Evolutionary conservation across 2,329 filamentous ascomycete species (phyloP).

Genomic region (Zelopaecilomyces penicillatus): DNA sequence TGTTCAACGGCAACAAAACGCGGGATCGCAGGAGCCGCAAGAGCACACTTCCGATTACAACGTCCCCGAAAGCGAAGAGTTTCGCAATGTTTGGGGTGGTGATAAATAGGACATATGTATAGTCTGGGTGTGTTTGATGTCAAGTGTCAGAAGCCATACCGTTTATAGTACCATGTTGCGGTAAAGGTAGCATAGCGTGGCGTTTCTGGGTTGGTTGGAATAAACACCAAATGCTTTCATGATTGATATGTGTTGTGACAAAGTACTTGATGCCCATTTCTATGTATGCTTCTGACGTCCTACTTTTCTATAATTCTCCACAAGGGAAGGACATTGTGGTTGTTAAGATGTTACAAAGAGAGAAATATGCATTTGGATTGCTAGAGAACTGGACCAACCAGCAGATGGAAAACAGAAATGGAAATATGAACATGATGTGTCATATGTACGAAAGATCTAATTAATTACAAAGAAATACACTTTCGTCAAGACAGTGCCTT

Average conservation of each 20-base stretch:
- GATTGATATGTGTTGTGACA: neutral
- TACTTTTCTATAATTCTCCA: no score
- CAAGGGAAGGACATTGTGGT: no score
- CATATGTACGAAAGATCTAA: no score
- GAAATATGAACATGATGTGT: no score
- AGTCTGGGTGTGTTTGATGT: neutral
- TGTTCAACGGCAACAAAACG: constrained; percentile 1
- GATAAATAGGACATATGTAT: neutral
- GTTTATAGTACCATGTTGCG: no score
- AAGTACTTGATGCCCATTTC: no score
- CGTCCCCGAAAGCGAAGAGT: constrained; percentile 33
- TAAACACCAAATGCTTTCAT: neutral
- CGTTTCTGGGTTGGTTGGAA: constrained; percentile 13
- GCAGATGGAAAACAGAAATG: no score
- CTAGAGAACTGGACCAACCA: no score
- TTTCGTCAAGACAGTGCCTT: constrained; percentile 4
- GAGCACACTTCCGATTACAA: constrained; percentile 17
- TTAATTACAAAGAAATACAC: no score
- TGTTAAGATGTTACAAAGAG: no score
- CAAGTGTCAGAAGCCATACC: neutral
- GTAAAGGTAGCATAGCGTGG: constrained; percentile 17
- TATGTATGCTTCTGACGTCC: no score
- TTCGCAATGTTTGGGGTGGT: constrained; percentile 37
- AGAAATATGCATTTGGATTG: no score
- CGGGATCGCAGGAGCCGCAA: constrained; percentile 9